Evolutionary conservation across 768 basidiomycete genomes (phyloP).

Genomic region (Xanthoconium purpureum): DNA sequence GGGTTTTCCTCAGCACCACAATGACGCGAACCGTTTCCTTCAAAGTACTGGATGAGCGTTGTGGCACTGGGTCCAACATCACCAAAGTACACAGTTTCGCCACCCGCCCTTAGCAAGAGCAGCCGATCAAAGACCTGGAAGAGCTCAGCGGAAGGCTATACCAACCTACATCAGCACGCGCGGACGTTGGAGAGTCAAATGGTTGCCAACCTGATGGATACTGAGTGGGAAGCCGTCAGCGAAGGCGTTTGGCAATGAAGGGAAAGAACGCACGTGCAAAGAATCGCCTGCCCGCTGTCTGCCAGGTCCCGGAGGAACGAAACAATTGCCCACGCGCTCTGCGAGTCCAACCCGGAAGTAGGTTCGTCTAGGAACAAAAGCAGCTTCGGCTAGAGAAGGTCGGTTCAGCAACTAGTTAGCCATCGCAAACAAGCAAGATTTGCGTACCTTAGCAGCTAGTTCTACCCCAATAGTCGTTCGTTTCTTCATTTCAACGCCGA

Average conservation of each 20-base stretch:
- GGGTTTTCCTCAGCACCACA: conserved; percentile 73
- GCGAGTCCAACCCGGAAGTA: conserved; percentile 83
- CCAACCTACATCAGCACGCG: conserved; percentile 12
- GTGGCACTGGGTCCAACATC: conserved; percentile 62
- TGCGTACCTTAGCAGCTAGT: conserved; percentile 65
- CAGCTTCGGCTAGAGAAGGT: conserved; percentile 54
- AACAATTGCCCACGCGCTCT: conserved; percentile 82
- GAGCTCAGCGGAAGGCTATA: conserved; percentile 72
- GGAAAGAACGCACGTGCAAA: conserved; percentile 69
- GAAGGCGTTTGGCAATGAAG: background rate
- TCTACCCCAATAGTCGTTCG: conserved; percentile 86
- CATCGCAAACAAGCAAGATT: too few species aligned
- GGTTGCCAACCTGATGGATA: conserved; percentile 37
- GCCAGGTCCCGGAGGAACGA: conserved; percentile 73
- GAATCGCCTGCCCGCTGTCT: conserved; percentile 78
- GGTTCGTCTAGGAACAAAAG: conserved; percentile 89
- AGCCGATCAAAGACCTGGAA: conserved; percentile 81
- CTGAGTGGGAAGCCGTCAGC: conserved; percentile 18
- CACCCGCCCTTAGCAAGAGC: conserved; percentile 74
- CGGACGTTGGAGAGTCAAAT: too few species aligned
- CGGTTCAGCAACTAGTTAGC: background rate
- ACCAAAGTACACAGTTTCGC: conserved; percentile 65
- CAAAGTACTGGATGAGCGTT: conserved; percentile 74
- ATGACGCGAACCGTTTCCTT: conserved; percentile 58
- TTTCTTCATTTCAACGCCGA: conserved; percentile 73